These are phyloP conservation scores for Rhododendron simsii DNA, from an alignment of 148 eudicot genomes.

Conservation along the genomic window DNA sequence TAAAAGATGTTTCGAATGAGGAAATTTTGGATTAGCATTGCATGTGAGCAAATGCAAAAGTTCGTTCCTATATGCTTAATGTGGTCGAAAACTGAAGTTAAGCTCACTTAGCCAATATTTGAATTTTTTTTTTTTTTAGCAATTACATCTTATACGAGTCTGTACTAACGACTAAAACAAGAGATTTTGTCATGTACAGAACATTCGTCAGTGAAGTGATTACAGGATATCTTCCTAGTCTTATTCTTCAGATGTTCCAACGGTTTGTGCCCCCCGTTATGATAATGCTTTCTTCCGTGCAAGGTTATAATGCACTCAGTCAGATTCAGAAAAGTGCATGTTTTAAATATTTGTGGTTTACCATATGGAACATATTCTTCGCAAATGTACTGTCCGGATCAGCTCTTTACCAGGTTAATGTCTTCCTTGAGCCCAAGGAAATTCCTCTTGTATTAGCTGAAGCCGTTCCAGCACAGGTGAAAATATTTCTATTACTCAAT, in stretches of 20 bases:
- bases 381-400: conserved; percentile 82
- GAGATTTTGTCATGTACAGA: conserved; percentile 34
- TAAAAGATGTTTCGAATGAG: background rate
- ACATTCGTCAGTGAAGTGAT: conserved; percentile 42
- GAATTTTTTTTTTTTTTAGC: background rate
- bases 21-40: background rate
- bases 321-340: conserved; percentile 71
- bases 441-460: conserved; percentile 54
- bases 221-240: conserved; percentile 87
- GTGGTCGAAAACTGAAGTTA: background rate
- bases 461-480: conserved; percentile 72
- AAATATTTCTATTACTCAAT: conserved; percentile 4
- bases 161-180: background rate
- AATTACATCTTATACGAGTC: background rate
- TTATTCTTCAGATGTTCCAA: conserved; percentile 55
- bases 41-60: background rate
- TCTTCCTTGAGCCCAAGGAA: conserved; percentile 52
- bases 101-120: background rate
- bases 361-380: conserved; percentile 77
- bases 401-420: conserved; percentile 37
- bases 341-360: conserved; percentile 61
- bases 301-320: conserved; percentile 63
- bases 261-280: conserved; percentile 62
- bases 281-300: conserved; percentile 61
- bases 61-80: background rate